Base-by-base conservation (phyloP, 306 rosid species). In the Styphnolobium japonicum region DNA sequence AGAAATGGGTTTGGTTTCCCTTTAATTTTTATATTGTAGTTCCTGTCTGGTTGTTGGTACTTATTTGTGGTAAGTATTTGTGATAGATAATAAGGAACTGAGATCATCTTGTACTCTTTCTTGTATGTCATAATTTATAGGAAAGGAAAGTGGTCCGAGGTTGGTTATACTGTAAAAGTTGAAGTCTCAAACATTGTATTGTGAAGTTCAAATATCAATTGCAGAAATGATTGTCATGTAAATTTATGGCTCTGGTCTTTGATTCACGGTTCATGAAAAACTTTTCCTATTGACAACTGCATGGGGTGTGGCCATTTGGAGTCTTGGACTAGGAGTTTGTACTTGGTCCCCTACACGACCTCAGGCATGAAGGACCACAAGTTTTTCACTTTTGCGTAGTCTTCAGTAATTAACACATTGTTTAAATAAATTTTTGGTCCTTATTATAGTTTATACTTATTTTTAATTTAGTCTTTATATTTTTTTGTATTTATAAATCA, bases 131-230 rank as follows among this genome's bases (percentile, higher is more conserved):
- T 75, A 76, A 71, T 67, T 81, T 74, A 82, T 89, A 84, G 82
- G 84, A 82, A 80, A 86, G 82, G 85, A 71, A 73, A 77, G 75
- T 89, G 89, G 82, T 81, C 86, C 77, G 69, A 75, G 86, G 85
- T 16, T 37, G 83, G 71, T 72, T 88, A 88, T 88, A 92, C 92
- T 86, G 93, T 92, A 87, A 84, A 87, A 83, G 80, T 77, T 86
- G 51, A 71, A 82, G 81, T 81, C 45, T 78, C 43, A 48, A 82
- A 65, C 74, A 75, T 80, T 53, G 87, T 80, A 76, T 67, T 85
- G 85, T 85, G 90, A 85, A 83, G 87, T 85, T 83, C 80, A 81
- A 49, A 71, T 77, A 75, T 76, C 53, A 56, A 49, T 80, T 82
- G 73, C 70, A 67, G 64, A 73, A 73, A 86, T 81, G 86, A 83